Percentiles rank a stretch among this genome's conserved stretches.
phyloP scores from a whole-genome alignment of 768 basidiomycete species.

The Stropharia rugosoannulata region DNA sequence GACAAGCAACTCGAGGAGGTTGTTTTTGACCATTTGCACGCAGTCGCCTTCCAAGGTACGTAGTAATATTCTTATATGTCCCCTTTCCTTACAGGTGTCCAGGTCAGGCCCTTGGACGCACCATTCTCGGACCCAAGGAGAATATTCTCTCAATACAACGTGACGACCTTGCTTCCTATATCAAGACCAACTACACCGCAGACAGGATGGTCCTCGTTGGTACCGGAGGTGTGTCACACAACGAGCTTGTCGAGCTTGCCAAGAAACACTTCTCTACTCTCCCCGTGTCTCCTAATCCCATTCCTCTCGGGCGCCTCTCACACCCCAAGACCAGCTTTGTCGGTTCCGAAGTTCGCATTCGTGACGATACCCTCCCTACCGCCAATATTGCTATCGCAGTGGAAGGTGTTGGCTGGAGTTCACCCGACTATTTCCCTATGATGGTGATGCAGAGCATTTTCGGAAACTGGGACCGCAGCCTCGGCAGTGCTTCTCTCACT shows the following conservation, averaged over 20 bases:
- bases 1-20: constrained; percentile 99
- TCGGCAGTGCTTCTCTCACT: constrained; percentile 86
- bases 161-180: constrained; percentile 86
- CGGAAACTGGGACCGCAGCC: constrained; percentile 98
- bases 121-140: constrained; percentile 93
- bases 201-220: constrained; percentile 99
- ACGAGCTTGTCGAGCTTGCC: constrained; percentile 90
- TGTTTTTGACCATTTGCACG: constrained; percentile 96
- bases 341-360: constrained; percentile 93
- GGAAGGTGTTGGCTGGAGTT: constrained; percentile 97
- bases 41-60: constrained; percentile 94
- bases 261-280: constrained; percentile 90
- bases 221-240: constrained; percentile 92
- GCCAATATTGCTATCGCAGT: constrained; percentile 96
- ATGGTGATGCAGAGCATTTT: constrained; percentile 97
- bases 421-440: constrained; percentile 99
- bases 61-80: constrained; percentile 9
- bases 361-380: constrained; percentile 87
- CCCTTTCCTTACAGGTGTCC: constrained; percentile 4
- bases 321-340: constrained; percentile 81
- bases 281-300: constrained; percentile 84
- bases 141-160: constrained; percentile 96
- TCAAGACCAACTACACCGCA: constrained; percentile 96
- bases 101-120: constrained; percentile 95
- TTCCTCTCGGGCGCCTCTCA: constrained; percentile 79